Conservation (phyloP, 1,284 basidiomycete genomes). For the Agaricales sp. region DNA sequence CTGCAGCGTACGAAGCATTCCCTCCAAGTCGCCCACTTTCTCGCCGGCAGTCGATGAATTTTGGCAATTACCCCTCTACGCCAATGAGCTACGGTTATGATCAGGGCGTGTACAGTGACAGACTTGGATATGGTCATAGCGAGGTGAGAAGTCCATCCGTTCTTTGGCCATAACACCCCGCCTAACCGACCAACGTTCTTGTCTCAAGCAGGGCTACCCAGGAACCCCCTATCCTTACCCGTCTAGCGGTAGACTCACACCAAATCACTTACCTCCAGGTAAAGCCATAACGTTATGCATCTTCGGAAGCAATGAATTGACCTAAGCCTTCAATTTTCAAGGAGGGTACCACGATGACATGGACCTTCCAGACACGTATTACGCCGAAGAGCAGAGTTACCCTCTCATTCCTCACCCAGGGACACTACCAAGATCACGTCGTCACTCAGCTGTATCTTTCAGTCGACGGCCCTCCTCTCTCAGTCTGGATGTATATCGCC, state of each 20-base stretch:
- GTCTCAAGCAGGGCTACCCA: neutral
- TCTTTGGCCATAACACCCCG: neutral
- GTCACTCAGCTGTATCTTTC: conserved; percentile 49
- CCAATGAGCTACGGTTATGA: conserved; percentile 6
- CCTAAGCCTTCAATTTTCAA: neutral
- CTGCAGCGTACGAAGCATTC: neutral
- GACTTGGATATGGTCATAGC: neutral
- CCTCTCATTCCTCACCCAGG: conserved; percentile 22
- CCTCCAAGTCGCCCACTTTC: conserved; percentile 6
- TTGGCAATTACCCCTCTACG: conserved; percentile 2
- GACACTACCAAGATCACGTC: conserved; percentile 26
- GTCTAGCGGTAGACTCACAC: neutral
- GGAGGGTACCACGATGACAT: neutral
- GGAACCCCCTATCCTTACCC: neutral
- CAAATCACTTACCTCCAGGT: neutral
- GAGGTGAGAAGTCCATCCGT: neutral
- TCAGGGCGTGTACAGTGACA: conserved; percentile 2
- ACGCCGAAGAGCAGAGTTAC: conserved; percentile 12
- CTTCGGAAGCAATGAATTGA: neutral
- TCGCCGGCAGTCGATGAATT: conserved; percentile 11
- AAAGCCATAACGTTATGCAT: neutral
- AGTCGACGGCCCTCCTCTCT: conserved; percentile 22
- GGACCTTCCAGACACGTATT: neutral
- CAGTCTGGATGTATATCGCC: conserved; percentile 29
- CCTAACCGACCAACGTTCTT: neutral